Conservation (phyloP, 2,329 filamentous ascomycete species). For the Atkinsonella hypoxylon region DNA sequence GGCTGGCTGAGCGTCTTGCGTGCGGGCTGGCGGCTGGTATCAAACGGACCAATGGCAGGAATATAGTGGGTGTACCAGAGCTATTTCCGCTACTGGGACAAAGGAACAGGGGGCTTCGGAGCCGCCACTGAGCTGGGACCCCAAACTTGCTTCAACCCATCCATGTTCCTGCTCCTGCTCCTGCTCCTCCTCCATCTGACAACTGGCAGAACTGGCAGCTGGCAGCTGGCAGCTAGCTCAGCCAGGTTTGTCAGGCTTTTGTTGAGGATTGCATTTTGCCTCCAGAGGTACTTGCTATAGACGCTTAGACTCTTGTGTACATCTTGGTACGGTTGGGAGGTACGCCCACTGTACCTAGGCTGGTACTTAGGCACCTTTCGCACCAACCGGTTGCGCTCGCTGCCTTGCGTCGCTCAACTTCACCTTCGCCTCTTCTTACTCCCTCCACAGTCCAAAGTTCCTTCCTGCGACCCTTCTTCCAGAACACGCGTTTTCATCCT, state of each 20-base stretch:
- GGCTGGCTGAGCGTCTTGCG: no score
- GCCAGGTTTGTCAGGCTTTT: background rate
- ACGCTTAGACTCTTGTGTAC: no score
- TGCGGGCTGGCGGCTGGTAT: no score
- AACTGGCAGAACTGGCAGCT: background rate
- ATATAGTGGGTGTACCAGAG: background rate
- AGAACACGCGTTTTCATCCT: background rate
- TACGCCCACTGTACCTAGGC: no score
- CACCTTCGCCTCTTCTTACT: background rate
- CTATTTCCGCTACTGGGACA: background rate
- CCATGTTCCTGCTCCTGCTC: background rate
- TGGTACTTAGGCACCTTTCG: background rate
- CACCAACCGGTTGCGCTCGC: background rate
- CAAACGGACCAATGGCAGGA: no score
- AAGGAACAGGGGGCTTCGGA: background rate
- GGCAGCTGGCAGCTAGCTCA: background rate
- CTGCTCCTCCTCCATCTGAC: background rate
- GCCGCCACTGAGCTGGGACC: background rate
- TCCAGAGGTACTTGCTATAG: no score
- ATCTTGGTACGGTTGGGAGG: no score
- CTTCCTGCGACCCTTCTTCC: background rate
- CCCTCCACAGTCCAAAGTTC: background rate
- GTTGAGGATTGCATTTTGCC: background rate
- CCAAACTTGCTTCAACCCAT: background rate
- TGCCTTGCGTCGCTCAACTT: slow-evolving; percentile 1